These are phyloP conservation scores for Thyridium curvatum DNA, from an alignment of 2,329 filamentous ascomycete genomes.

Conservation along the genomic window DNA sequence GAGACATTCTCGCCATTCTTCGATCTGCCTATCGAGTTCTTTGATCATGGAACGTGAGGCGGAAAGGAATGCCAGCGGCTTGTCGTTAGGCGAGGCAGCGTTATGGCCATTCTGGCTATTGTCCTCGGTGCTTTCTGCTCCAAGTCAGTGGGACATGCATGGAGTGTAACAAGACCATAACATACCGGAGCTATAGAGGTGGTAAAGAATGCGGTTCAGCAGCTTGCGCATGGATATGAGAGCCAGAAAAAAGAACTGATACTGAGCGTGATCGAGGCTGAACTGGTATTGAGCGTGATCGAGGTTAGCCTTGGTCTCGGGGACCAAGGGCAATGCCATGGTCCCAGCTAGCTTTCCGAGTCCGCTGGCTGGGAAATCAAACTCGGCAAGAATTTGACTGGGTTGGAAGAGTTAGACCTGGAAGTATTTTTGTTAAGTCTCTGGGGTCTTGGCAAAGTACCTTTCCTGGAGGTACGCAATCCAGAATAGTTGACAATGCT, in stretches of 20 bases:
- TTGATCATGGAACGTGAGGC: slow-evolving; percentile 1
- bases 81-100: too few relatives aligned
- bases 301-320: neutral
- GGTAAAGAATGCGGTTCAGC: slow-evolving; percentile 2
- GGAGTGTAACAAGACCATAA: too few relatives aligned
- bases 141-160: neutral
- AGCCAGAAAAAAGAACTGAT: slow-evolving; percentile 6
- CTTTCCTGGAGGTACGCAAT: slow-evolving; percentile 6
- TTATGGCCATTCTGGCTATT: too few relatives aligned
- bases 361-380: slow-evolving; percentile 3
- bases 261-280: slow-evolving; percentile 1
- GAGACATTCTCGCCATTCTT: slow-evolving; percentile 4
- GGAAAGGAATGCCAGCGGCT: neutral
- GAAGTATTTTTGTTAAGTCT: neutral
- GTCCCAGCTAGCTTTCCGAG: slow-evolving; percentile 1
- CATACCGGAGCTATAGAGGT: slow-evolving; percentile 4
- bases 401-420: neutral
- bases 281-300: slow-evolving; percentile 2
- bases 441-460: neutral
- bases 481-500: slow-evolving; percentile 6
- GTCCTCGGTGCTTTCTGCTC: too few relatives aligned
- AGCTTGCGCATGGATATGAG: slow-evolving; percentile 6
- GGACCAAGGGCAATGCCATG: slow-evolving; percentile 2
- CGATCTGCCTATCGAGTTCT: slow-evolving; percentile 5
- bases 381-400: slow-evolving; percentile 4